Evolutionary conservation across 371 early-diverging fungal genomes (phyloP), one percentile per base, ranked within the genome.

Genomic region (Catenaria anguillulae): DNA sequence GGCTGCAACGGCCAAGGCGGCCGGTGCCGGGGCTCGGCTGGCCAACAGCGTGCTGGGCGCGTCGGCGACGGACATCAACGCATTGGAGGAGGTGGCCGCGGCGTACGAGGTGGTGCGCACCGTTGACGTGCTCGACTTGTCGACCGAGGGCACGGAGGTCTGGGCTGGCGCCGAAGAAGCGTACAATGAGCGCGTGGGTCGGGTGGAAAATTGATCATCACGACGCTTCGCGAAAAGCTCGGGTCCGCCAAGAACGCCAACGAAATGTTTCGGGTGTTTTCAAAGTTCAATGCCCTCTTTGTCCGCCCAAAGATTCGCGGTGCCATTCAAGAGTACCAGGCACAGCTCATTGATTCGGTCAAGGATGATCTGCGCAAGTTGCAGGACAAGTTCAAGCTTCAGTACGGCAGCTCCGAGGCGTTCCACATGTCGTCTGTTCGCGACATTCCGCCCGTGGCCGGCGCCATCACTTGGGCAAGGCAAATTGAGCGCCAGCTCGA

Each of bases 251-350:
- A 90, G 72, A 98, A 89, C 65, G 96, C 99, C 4, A 90, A 88
- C 61, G 97, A 97, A 70, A 98, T 98, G 99, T 97, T 98, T 77
- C 83, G 97, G 33, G 93, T 96, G 8, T 97, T 98, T 68, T 90
- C 92, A 36, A 96, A 97, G 70, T 98, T 97, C 82, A 97, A 97
- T 69, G 95, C 96, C 1, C 80, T 98, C 36, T 98, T 98, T 73
- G 91, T 97, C 31, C 82, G 98, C 37, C 97, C 95, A 63, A 98
- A 95, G 84, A 97, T 98, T 76, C 89, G 99, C 67, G 95, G 95
- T 56, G 98, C 98, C 26, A 92, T 98, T 65, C 94, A 93, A 73
- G 99, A 98, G 72, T 98, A 97, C 67, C 99, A 98, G 75, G 86
- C 89, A 4, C 96, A 93, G 70, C 78, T 97, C 56, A 93, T 98